Conservation (phyloP, 306 rosid species). For the Cucumis melo region DNA sequence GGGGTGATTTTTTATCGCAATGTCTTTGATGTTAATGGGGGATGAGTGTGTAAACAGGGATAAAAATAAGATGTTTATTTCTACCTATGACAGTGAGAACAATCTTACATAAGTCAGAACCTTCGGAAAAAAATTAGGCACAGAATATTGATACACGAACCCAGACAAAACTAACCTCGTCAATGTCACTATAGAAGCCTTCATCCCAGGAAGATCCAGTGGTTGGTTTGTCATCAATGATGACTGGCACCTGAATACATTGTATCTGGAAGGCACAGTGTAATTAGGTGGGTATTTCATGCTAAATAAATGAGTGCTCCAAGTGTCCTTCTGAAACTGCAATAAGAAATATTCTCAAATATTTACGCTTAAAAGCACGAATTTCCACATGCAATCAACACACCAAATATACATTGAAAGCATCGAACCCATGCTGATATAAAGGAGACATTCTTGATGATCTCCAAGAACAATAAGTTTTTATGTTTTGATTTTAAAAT, state of each 20-base stretch:
- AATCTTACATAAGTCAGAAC: background rate
- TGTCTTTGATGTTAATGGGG: background rate
- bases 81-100: background rate
- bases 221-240: slow-evolving; percentile 30
- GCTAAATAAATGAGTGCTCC: slow-evolving; percentile 24
- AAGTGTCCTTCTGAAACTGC: slow-evolving; percentile 37
- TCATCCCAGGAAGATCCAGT: slow-evolving; percentile 26
- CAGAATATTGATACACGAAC: background rate
- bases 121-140: background rate
- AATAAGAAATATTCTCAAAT: slow-evolving; percentile 10
- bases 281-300: slow-evolving; percentile 25
- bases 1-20: background rate
- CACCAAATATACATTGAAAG: background rate
- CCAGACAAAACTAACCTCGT: slow-evolving; percentile 33
- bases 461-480: background rate
- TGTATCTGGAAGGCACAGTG: slow-evolving; percentile 32
- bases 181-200: slow-evolving; percentile 37
- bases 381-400: background rate
- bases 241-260: slow-evolving; percentile 53
- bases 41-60: background rate
- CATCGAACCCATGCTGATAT: background rate
- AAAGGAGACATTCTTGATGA: background rate
- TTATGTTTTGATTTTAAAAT: background rate
- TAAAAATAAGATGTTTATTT: background rate
- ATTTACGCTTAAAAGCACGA: background rate